Base-by-base conservation (phyloP, 306 rosid species). In the Cicer pinnatifidum region DNA sequence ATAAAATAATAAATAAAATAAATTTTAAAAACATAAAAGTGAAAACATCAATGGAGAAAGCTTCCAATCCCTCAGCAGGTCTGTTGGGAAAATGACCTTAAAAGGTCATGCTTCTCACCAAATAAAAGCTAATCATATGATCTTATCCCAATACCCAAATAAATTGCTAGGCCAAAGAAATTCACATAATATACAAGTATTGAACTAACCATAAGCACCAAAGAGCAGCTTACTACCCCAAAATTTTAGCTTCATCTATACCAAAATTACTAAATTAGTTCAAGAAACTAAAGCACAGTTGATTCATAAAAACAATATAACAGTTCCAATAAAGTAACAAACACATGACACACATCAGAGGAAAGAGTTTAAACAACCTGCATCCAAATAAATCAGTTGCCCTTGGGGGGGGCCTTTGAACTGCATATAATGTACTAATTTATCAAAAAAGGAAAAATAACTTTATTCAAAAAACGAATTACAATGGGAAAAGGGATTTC, bases 31-130 rank as follows among this genome's bases (percentile, higher is more conserved):
- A 54, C 3, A 19, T 17, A 54, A 60, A 46, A 39, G 6, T 35
- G 67, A 33, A 60, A 60, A 60, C 67, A 60, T n/a, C 19, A 60
- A 33, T 58, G 65, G 9, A 58, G 43, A 60, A 60, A 35, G 44
- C 20, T 60, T 60, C 20, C 17, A 33, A 1, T 60, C 66, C 66
- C 19, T 33, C 17, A 54, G 61, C 35, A 19, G 1, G 19, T 54
- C 33, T 54, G 61, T 17, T n/a, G 5, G 40, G 13, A 57, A 57
- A 11, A 28, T 6, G 8, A 16, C 38, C 8, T 23, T 23, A 20
- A 57, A 23, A 64, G 53, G 39, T 15, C 40, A 67, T 44, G 11
- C 19, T 67, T 45, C 45, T 47, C 11, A 11, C 35, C 19, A 67
- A 45, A 66, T 20, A 66, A 2, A 44, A 41, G 40, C 40, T 11